Conservation (phyloP, 2,329 filamentous ascomycete species). For the Cytospora schulzeri region DNA sequence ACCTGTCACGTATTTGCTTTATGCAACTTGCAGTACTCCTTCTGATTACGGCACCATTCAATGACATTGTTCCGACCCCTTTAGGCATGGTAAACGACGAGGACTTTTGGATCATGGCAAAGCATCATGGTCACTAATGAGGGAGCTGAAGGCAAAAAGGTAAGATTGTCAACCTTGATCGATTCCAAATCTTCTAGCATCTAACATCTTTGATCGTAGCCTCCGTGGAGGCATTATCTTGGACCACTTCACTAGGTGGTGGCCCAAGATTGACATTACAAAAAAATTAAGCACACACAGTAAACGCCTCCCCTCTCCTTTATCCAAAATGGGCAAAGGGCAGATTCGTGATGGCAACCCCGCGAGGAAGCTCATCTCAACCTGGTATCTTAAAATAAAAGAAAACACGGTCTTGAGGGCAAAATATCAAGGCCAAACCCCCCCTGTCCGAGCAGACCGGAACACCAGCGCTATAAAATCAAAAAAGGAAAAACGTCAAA, state of each 20-base stretch:
- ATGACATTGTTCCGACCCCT: no score
- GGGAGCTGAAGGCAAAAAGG: no score
- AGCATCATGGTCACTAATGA: no score
- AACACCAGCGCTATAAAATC: slow-evolving; percentile 26
- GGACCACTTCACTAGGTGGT: background rate
- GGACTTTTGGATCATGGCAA: no score
- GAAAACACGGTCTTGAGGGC: background rate
- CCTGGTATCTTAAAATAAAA: slow-evolving; percentile 18
- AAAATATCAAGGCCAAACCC: slow-evolving; percentile 1
- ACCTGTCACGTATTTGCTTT: no score
- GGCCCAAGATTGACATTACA: background rate
- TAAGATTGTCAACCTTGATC: background rate
- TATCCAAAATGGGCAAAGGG: background rate
- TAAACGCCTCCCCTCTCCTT: background rate
- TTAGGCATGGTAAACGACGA: no score
- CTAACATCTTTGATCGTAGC: slow-evolving; percentile 1
- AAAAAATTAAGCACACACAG: background rate
- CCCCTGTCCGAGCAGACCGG: slow-evolving; percentile 6
- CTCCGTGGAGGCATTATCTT: slow-evolving; percentile 1
- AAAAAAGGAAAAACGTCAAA: slow-evolving; percentile 10
- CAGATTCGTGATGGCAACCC: background rate
- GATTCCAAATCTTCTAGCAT: background rate
- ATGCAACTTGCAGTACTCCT: no score
- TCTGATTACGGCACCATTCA: no score
- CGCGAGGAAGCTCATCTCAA: background rate